Conservation (phyloP, 1,284 basidiomycete species). For the Pisolithus thermaeus region DNA sequence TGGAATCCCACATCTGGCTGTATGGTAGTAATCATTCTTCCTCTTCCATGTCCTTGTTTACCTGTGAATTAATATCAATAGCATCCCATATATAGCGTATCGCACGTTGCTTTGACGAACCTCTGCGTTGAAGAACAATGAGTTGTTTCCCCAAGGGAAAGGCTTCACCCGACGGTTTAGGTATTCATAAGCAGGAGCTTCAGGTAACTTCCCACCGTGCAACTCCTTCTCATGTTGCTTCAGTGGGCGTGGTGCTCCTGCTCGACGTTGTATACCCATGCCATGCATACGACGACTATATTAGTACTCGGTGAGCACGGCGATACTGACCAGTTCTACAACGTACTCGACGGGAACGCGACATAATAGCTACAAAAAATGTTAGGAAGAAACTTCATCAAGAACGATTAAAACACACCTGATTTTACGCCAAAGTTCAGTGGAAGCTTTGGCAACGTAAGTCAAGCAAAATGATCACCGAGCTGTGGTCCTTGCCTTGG, state of each 20-base stretch:
- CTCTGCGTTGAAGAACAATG: constrained; percentile 73
- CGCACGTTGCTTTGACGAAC: constrained; percentile 34
- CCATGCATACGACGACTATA: constrained; percentile 55
- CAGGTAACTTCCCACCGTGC: constrained; percentile 70
- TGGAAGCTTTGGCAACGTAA: constrained; percentile 49
- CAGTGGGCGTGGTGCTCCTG: constrained; percentile 67
- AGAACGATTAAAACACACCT: constrained; percentile 42
- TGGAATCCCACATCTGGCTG: constrained; percentile 2
- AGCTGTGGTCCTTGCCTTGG: constrained; percentile 38
- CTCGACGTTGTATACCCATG: constrained; percentile 76
- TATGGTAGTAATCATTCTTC: constrained; percentile 27
- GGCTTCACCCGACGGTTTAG: constrained; percentile 71
- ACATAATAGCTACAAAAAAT: constrained; percentile 55
- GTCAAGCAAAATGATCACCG: background rate
- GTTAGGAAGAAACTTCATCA: background rate
- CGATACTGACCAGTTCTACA: background rate
- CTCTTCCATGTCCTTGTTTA: constrained; percentile 56
- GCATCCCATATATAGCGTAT: background rate
- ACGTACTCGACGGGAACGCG: constrained; percentile 68
- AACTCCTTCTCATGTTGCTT: constrained; percentile 68
- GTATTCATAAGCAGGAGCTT: constrained; percentile 68
- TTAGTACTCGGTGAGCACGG: constrained; percentile 8
- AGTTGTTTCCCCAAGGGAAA: constrained; percentile 79
- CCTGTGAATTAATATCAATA: constrained; percentile 27
- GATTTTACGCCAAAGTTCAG: constrained; percentile 81